phyloP scores from a whole-genome alignment of 768 basidiomycete species.

The Neoboletus brunneissimus region DNA sequence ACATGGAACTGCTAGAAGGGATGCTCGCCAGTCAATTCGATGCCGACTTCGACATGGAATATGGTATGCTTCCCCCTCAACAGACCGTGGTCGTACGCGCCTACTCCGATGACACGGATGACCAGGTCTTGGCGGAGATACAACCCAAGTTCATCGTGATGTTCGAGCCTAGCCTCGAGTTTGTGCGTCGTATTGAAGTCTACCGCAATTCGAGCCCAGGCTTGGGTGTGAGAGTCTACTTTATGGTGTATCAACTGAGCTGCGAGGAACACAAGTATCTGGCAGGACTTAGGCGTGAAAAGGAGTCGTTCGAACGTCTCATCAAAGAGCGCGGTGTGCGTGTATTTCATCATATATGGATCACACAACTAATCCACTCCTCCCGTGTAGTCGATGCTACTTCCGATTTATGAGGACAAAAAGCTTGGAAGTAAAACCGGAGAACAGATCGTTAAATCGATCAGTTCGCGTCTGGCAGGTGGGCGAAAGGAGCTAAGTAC shows the following conservation, averaged over 20 bases:
- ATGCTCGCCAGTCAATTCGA: constrained; percentile 36
- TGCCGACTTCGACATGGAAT: constrained; percentile 69
- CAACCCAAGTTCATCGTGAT: constrained; percentile 91
- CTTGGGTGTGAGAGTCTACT: constrained; percentile 84
- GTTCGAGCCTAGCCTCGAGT: constrained; percentile 93
- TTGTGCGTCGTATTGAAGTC: constrained; percentile 89
- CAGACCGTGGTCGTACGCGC: constrained; percentile 83
- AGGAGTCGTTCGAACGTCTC: constrained; percentile 87
- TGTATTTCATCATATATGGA: constrained; percentile 12
- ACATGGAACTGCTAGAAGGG: constrained; percentile 24
- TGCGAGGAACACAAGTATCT: constrained; percentile 97
- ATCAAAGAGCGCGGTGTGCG: constrained; percentile 90
- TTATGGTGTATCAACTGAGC: constrained; percentile 91
- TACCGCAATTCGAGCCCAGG: constrained; percentile 85
- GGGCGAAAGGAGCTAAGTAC: constrained; percentile 66
- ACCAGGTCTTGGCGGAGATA: constrained; percentile 81
- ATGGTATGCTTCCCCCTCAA: constrained; percentile 74
- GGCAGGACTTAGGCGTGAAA: constrained; percentile 83
- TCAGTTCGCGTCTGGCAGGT: constrained; percentile 83
- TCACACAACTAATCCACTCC: background rate
- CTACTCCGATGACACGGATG: constrained; percentile 92
- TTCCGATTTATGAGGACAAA: constrained; percentile 72
- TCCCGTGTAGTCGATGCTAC: constrained; percentile 71
- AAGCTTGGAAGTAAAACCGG: constrained; percentile 36
- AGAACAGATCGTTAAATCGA: constrained; percentile 72